Evolutionary conservation across 352 stramenopile genomes (phyloP), one percentile per base, ranked within the genome.

Genomic region (Phytophthora aleatoria): DNA sequence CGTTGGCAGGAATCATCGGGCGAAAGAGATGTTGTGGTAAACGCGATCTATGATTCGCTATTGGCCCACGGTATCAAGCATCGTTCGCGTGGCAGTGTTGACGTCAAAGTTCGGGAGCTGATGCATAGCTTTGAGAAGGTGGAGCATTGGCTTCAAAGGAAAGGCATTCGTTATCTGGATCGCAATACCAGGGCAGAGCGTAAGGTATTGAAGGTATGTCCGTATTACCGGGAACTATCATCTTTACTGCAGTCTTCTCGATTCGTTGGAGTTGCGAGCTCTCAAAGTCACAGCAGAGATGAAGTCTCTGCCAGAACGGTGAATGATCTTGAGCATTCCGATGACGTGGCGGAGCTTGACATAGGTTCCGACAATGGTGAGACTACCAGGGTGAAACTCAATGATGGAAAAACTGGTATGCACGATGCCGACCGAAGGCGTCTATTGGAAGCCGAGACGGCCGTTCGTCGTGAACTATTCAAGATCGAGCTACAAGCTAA

Each of bases 401-500:
- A 36, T 36, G 31, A 11, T 8, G 8, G 5, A 11, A 36, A 36
- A 11, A 36, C 8, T 36, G 31, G 11, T 11, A 36, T 12, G 8
- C 8, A 36, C 11, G 31, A 36, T 36, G 31, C 31, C 31, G 31
- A 11, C 31, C 5, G 8, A 36, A 36, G 31, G 11, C 6, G 31
- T 11, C 31, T 43, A 20, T 43, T 43, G 36, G 11, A 43, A 43
- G 36, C 36, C 15, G 36, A 43, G 15, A n/a, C 3, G 15, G 36
- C 11, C 12, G 13, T 20, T 8, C 36, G 36, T 16, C 69, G 59
- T 44, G 64, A 71, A 45, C 47, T 78, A 12, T 75, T 79, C 30
- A 52, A 65, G 16, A 56, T 81, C 20, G 69, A 83, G 48, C 48
- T 81, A 13, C 69, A 83, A 41, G 43, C 57, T 30, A 74, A 70